Conservation (phyloP, 805 yeast genomes). For the Lachancea fermentati region DNA sequence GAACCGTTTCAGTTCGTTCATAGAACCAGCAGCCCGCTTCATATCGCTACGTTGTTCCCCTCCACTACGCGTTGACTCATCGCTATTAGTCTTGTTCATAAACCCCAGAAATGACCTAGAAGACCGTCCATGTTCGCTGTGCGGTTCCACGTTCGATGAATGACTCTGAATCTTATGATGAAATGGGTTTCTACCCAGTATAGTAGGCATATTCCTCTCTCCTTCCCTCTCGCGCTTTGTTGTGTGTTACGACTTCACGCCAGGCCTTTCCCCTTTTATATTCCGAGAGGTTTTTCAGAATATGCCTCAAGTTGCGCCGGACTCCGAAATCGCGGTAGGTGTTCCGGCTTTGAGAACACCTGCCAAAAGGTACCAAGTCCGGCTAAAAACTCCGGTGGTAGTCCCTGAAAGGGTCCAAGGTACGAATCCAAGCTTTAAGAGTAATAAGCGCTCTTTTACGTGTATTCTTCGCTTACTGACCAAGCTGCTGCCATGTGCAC, state of each 20-base stretch:
- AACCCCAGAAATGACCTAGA: conserved; percentile 30
- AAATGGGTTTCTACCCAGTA: conserved; percentile 29
- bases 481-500: too few species aligned
- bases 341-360: too few species aligned
- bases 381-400: too few species aligned
- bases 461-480: too few species aligned
- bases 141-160: conserved; percentile 1
- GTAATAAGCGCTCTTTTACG: too few species aligned
- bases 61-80: conserved; percentile 29
- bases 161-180: conserved; percentile 12
- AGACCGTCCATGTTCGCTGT: conserved; percentile 2
- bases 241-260: background rate
- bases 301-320: background rate
- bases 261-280: background rate
- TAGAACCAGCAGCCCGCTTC: conserved; percentile 35
- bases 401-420: too few species aligned
- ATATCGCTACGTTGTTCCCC: background rate
- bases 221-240: background rate
- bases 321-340: too few species aligned
- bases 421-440: too few species aligned
- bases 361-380: too few species aligned
- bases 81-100: conserved; percentile 28
- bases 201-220: conserved; percentile 20
- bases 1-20: conserved; percentile 68
- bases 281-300: conserved; percentile 1